phyloP scores from a whole-genome alignment of 1,284 basidiomycete genomes.

The Bondarzewia mesenterica region DNA sequence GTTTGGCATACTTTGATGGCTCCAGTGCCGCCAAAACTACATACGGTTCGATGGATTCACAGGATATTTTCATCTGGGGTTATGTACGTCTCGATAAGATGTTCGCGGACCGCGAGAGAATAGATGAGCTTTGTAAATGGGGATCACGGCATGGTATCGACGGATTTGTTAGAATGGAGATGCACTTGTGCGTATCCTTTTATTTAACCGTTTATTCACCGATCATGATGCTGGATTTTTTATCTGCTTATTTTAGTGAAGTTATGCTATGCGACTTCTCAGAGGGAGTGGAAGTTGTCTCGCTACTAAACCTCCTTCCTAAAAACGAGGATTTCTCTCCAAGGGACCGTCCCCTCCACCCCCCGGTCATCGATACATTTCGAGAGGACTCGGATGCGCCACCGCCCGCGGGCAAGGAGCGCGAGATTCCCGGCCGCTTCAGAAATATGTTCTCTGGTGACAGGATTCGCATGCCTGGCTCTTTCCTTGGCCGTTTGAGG shows the following conservation, averaged over 20 bases:
- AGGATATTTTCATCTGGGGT: slow-evolving; percentile 11
- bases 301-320: slow-evolving; percentile 15
- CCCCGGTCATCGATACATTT: too few species aligned
- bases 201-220: background rate
- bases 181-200: slow-evolving; percentile 32
- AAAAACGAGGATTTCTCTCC: background rate
- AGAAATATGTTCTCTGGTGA: too few species aligned
- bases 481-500: too few species aligned
- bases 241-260: slow-evolving; percentile 30
- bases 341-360: background rate
- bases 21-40: slow-evolving; percentile 11
- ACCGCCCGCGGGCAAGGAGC: too few species aligned
- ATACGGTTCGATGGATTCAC: slow-evolving; percentile 10
- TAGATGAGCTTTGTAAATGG: slow-evolving; percentile 12
- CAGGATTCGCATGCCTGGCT: too few species aligned
- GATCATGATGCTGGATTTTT: too few species aligned
- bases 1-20: slow-evolving; percentile 16
- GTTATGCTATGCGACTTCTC: slow-evolving; percentile 44
- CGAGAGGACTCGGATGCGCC: too few species aligned
- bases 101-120: slow-evolving; percentile 7
- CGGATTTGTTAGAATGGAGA: slow-evolving; percentile 32
- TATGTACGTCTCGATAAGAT: slow-evolving; percentile 4
- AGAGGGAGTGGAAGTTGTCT: slow-evolving; percentile 30
- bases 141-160: slow-evolving; percentile 10
- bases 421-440: too few species aligned